These are phyloP conservation scores for Sporisorium sorghi DNA, from an alignment of 1,284 basidiomycete species.

Conservation along the genomic window DNA sequence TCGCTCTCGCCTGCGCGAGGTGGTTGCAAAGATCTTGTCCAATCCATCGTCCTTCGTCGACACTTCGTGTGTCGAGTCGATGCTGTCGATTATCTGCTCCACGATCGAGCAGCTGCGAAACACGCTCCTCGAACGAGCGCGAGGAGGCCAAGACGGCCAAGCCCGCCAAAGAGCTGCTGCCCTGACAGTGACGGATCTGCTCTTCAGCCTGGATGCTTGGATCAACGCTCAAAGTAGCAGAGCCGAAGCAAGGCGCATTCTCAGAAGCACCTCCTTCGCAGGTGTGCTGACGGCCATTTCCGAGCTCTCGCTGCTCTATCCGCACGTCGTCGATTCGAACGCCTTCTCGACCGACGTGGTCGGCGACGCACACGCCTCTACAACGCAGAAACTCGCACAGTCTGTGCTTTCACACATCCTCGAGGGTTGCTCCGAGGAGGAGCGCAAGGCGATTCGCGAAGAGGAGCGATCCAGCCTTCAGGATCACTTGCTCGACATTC, in stretches of 20 bases:
- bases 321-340: background rate
- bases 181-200: conserved; percentile 25
- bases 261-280: conserved; percentile 15
- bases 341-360: background rate
- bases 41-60: conserved; percentile 35
- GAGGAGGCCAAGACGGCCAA: conserved; percentile 3
- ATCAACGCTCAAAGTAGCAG: conserved; percentile 11
- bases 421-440: conserved; percentile 7
- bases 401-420: conserved; percentile 1
- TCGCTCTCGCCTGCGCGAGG: conserved; percentile 14
- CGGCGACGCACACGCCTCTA: background rate
- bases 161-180: conserved; percentile 13
- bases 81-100: conserved; percentile 43
- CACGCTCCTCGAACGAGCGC: conserved; percentile 21
- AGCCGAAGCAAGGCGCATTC: conserved; percentile 10
- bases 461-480: conserved; percentile 17
- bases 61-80: conserved; percentile 9
- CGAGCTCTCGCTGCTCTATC: conserved; percentile 13
- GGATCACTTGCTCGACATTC: conserved; percentile 43
- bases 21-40: conserved; percentile 24
- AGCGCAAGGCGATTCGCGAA: conserved; percentile 8
- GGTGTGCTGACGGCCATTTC: conserved; percentile 37
- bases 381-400: background rate
- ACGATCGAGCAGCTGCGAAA: conserved; percentile 47
- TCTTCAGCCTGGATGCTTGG: conserved; percentile 31